These are phyloP conservation scores for Amanita subjunquillea DNA, from an alignment of 768 basidiomycete genomes.

Conservation along the genomic window DNA sequence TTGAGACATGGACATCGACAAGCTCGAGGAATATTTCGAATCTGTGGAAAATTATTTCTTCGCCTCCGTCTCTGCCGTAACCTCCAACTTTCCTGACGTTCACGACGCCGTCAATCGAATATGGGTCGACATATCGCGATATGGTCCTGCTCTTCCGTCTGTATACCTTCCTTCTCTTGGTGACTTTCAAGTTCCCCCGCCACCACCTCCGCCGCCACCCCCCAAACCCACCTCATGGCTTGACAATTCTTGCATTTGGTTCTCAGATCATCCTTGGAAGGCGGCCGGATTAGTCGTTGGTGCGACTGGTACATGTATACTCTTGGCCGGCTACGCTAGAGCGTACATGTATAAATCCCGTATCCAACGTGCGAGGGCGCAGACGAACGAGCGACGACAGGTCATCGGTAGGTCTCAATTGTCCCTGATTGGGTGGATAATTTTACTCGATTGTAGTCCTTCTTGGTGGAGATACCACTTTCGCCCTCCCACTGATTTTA, in stretches of 20 bases:
- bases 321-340: constrained; percentile 49
- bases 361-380: constrained; percentile 32
- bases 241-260: constrained; percentile 40
- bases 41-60: constrained; percentile 55
- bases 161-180: constrained; percentile 54
- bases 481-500: constrained; percentile 61
- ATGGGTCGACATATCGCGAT: constrained; percentile 74
- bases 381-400: constrained; percentile 46
- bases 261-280: constrained; percentile 50
- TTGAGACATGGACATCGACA: constrained; percentile 20
- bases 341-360: constrained; percentile 22
- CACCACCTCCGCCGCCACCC: constrained; percentile 55
- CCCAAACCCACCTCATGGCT: constrained; percentile 37
- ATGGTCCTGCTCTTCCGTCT: constrained; percentile 58
- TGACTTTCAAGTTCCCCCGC: constrained; percentile 54
- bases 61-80: constrained; percentile 42
- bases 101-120: constrained; percentile 58
- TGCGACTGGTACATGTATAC: constrained; percentile 43
- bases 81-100: constrained; percentile 51
- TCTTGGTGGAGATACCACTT: constrained; percentile 69
- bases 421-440: neutral
- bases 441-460: constrained; percentile 38
- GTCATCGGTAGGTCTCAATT: constrained; percentile 48
- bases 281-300: constrained; percentile 44
- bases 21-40: constrained; percentile 62